Percentiles rank a stretch among this genome's conserved stretches.
phyloP scores from a whole-genome alignment of 192 early-diverging fungal species.

The Backusella australiensis region DNA sequence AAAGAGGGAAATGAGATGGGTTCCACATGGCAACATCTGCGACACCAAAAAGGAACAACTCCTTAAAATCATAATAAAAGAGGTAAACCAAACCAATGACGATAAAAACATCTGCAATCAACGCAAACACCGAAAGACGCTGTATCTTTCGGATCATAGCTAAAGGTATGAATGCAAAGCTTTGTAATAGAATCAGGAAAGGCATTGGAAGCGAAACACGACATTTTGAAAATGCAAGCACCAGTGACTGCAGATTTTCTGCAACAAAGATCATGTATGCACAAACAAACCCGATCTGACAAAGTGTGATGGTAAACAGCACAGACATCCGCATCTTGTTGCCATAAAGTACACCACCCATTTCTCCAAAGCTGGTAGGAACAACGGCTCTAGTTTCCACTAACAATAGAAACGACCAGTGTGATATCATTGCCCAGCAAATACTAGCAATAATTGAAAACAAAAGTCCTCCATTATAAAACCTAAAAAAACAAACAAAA shows the following conservation, averaged over 20 bases:
- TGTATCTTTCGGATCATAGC: slow-evolving; percentile 91
- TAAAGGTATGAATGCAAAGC: slow-evolving; percentile 78
- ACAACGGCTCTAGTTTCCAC: slow-evolving; percentile 60
- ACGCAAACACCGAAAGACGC: slow-evolving; percentile 75
- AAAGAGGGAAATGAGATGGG: slow-evolving; percentile 75
- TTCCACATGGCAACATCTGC: slow-evolving; percentile 65
- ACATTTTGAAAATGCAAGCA: slow-evolving; percentile 77
- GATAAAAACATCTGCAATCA: slow-evolving; percentile 92
- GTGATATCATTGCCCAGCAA: slow-evolving; percentile 57
- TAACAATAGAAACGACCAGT: slow-evolving; percentile 64
- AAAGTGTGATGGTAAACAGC: slow-evolving; percentile 44
- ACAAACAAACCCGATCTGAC: slow-evolving; percentile 84
- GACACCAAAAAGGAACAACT: slow-evolving; percentile 54
- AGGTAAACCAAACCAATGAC: slow-evolving; percentile 84
- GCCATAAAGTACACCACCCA: slow-evolving; percentile 66
- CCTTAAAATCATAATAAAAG: slow-evolving; percentile 72
- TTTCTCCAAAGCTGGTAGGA: slow-evolving; percentile 67
- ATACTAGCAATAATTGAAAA: slow-evolving; percentile 63
- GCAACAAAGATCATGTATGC: slow-evolving; percentile 92
- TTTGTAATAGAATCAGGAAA: slow-evolving; percentile 66
- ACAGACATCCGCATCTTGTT: slow-evolving; percentile 60
- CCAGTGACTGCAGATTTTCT: slow-evolving; percentile 78
- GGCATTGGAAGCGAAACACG: slow-evolving; percentile 41
- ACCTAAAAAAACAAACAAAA: slow-evolving; percentile 26
- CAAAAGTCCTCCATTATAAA: slow-evolving; percentile 60